Conservation (phyloP, 164 flowering plant genomes). For the Santalum album region DNA sequence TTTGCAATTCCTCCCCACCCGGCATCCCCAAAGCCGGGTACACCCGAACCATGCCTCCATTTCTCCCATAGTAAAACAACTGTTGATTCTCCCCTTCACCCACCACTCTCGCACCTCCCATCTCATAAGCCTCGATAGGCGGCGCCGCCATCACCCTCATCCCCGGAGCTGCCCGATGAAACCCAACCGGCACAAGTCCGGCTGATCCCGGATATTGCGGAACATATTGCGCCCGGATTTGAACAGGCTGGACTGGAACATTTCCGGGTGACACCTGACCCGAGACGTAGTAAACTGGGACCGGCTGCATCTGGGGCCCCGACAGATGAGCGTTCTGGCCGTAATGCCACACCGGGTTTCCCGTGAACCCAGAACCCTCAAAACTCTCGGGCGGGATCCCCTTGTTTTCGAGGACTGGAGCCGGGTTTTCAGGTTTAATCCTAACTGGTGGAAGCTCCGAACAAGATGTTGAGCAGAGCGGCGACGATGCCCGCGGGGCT, state of each 20-base stretch:
- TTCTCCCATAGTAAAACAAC: conserved; percentile 41
- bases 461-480: conserved; percentile 43
- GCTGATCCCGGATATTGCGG: conserved; percentile 24
- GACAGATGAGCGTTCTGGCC: conserved; percentile 28
- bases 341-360: conserved; percentile 43
- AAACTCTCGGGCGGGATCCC: conserved; percentile 13
- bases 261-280: conserved; percentile 27
- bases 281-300: conserved; percentile 59
- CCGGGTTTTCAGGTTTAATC: conserved; percentile 35
- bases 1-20: conserved; percentile 26
- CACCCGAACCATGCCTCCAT: conserved; percentile 25
- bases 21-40: conserved; percentile 31
- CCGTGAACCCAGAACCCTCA: conserved; percentile 17
- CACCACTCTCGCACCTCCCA: conserved; percentile 12
- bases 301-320: conserved; percentile 25
- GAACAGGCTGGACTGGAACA: conserved; percentile 32
- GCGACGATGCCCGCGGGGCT: conserved; percentile 36
- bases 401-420: conserved; percentile 6
- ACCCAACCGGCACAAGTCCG: conserved; percentile 35
- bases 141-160: conserved; percentile 18
- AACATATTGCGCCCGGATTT: conserved; percentile 29
- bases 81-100: conserved; percentile 21
- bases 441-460: conserved; percentile 66
- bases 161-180: conserved; percentile 23
- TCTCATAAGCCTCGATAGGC: conserved; percentile 16